A percentile compares a stretch with the other conserved stretches of the same genome.
These are phyloP conservation scores for Penicillium riverlandense DNA, from an alignment of 495 filamentous ascomycete species.

Conservation along the genomic window DNA sequence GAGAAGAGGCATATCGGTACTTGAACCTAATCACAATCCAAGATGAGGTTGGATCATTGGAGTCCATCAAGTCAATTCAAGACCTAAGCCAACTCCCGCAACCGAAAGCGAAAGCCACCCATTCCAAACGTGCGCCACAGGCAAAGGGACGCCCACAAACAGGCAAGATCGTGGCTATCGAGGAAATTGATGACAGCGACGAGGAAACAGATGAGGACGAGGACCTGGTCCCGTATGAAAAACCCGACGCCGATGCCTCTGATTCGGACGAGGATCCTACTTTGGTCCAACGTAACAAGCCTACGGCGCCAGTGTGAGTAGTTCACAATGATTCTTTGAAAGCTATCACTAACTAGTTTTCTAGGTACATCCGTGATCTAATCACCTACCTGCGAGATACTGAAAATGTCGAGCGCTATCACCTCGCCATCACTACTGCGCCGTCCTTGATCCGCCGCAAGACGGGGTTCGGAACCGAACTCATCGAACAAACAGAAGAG, in stretches of 20 bases:
- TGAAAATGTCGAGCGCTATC: conserved; percentile 77
- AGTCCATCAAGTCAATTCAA: conserved; percentile 32
- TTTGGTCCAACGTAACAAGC: conserved; percentile 71
- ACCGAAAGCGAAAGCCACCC: background rate
- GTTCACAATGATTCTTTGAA: background rate
- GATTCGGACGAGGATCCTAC: conserved; percentile 93
- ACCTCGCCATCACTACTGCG: conserved; percentile 68
- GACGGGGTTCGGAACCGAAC: conserved; percentile 77
- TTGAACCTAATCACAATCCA: conserved; percentile 53
- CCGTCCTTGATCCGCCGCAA: conserved; percentile 82
- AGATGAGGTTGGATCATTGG: conserved; percentile 57
- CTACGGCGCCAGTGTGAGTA: conserved; percentile 71
- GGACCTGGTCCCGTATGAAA: conserved; percentile 73
- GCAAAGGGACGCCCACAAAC: conserved; percentile 17
- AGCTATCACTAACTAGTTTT: conserved; percentile 11
- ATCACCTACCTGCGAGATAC: conserved; percentile 69
- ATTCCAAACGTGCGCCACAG: conserved; percentile 7
- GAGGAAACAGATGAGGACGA: conserved; percentile 56
- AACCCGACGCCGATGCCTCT: conserved; percentile 86
- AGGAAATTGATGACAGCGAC: conserved; percentile 54
- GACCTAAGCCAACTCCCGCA: background rate
- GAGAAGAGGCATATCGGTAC: conserved; percentile 71
- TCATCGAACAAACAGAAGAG: conserved; percentile 75
- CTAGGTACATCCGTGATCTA: conserved; percentile 78
- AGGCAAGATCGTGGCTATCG: conserved; percentile 55